These are phyloP conservation scores for Hyaloperonospora arabidopsidis DNA, from an alignment of 352 stramenopile species.

Conservation along the genomic window DNA sequence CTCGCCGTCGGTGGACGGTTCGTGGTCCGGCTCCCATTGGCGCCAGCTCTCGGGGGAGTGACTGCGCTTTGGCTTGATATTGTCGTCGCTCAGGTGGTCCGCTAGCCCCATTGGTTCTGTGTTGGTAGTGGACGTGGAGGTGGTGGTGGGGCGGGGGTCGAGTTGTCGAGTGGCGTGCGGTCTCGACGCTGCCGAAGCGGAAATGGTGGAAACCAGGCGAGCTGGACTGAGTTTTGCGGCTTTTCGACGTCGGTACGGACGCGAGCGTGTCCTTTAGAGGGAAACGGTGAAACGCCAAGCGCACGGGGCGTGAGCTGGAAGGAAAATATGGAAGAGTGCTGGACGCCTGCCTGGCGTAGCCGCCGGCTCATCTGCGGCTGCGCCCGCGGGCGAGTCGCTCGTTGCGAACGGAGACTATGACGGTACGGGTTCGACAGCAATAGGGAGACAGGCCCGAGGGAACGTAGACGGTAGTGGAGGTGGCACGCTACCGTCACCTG, in stretches of 20 bases:
- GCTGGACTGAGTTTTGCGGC: background rate
- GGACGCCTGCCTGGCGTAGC: slow-evolving; percentile 8
- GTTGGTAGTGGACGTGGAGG: background rate
- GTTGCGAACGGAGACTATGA: slow-evolving; percentile 9
- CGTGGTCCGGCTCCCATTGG: slow-evolving; percentile 29
- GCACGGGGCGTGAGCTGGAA: slow-evolving; percentile 8
- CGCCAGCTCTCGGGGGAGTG: slow-evolving; percentile 8
- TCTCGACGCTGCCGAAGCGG: slow-evolving; percentile 17
- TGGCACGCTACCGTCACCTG: background rate
- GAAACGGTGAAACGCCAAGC: slow-evolving; percentile 18
- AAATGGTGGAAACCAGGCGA: slow-evolving; percentile 5
- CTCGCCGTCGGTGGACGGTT: slow-evolving; percentile 19
- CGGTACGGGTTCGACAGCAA: background rate
- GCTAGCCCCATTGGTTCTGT: slow-evolving; percentile 18
- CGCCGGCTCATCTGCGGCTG: slow-evolving; percentile 9
- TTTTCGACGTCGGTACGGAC: slow-evolving; percentile 2
- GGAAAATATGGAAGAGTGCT: slow-evolving; percentile 26
- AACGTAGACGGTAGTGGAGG: background rate
- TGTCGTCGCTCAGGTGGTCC: slow-evolving; percentile 29
- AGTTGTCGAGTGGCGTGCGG: too few relatives aligned
- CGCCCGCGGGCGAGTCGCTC: background rate
- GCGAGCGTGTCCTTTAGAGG: slow-evolving; percentile 10
- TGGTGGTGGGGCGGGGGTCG: slow-evolving; percentile 2
- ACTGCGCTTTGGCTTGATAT: slow-evolving; percentile 13
- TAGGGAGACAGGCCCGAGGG: slow-evolving; percentile 17